phyloP scores from a whole-genome alignment of 805 yeast genomes.

The Ogataea kodamae region DNA sequence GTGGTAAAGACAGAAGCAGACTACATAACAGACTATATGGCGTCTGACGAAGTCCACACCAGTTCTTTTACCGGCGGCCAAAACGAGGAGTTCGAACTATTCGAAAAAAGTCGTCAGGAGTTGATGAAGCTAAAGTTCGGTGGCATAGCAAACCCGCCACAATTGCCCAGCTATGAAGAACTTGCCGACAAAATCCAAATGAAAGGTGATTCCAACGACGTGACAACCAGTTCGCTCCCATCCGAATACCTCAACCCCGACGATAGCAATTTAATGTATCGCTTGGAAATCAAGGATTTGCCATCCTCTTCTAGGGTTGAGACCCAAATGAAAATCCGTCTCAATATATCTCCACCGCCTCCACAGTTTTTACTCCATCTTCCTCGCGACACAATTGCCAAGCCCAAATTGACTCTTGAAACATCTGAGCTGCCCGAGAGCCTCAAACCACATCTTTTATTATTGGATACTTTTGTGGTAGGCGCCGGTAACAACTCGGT shows the following conservation, averaged over 20 bases:
- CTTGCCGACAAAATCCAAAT: slow-evolving; percentile 8
- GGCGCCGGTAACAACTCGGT: slow-evolving; percentile 16
- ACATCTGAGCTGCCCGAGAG: slow-evolving; percentile 45
- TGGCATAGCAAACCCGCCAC: slow-evolving; percentile 14
- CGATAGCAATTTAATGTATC: slow-evolving; percentile 37
- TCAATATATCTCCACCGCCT: slow-evolving; percentile 74
- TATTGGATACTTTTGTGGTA: slow-evolving; percentile 77
- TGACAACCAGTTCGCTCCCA: slow-evolving; percentile 29
- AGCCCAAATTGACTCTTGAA: slow-evolving; percentile 72
- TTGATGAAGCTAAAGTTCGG: slow-evolving; percentile 55
- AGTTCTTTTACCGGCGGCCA: slow-evolving; percentile 8
- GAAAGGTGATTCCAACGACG: slow-evolving; percentile 23
- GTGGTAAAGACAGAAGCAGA: slow-evolving; percentile 16
- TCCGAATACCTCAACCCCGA: slow-evolving; percentile 25
- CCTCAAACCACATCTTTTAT: slow-evolving; percentile 52
- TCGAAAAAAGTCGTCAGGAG: slow-evolving; percentile 46
- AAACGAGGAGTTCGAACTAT: slow-evolving; percentile 30
- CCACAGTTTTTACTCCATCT: slow-evolving; percentile 68
- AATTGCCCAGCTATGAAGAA: slow-evolving; percentile 10
- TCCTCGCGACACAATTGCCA: slow-evolving; percentile 84
- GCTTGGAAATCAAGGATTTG: slow-evolving; percentile 53
- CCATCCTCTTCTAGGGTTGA: slow-evolving; percentile 89
- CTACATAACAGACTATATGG: slow-evolving; percentile 3
- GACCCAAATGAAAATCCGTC: slow-evolving; percentile 81
- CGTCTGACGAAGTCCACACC: slow-evolving; percentile 10